These are phyloP conservation scores for Pseudogymnoascus sp. DNA, from an alignment of 2,329 filamentous ascomycete genomes.

Conservation along the genomic window DNA sequence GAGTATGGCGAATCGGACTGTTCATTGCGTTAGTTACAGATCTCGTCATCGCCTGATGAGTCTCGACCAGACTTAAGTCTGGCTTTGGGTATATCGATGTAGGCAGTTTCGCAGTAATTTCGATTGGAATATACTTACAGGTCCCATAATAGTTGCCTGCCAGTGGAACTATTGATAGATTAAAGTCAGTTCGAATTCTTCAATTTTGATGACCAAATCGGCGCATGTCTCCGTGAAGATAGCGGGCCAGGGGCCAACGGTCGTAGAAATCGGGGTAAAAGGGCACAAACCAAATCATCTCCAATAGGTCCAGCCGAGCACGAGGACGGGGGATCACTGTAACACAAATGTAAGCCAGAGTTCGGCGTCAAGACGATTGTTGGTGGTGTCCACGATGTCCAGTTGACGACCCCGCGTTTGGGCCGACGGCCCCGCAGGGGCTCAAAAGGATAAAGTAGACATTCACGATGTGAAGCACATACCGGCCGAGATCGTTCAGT, in stretches of 20 bases:
- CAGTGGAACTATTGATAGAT: slow-evolving; percentile 76
- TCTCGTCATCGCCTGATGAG: not conserved
- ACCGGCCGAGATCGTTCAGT: slow-evolving; percentile 84
- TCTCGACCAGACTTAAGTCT: not conserved
- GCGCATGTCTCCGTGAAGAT: not conserved
- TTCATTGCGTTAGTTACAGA: slow-evolving; percentile 21
- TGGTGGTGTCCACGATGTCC: slow-evolving; percentile 30
- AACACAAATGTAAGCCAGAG: slow-evolving; percentile 22
- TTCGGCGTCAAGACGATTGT: not conserved
- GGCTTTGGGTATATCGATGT: not conserved
- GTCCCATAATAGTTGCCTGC: slow-evolving; percentile 99
- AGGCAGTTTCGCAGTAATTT: slow-evolving; percentile 13
- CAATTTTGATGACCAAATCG: slow-evolving; percentile 3
- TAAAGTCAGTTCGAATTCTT: slow-evolving; percentile 30
- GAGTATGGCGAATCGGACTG: slow-evolving; percentile 95
- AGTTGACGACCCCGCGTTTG: slow-evolving; percentile 29
- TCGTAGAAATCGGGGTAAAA: not conserved
- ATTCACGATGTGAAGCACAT: slow-evolving; percentile 35
- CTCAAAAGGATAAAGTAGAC: not conserved
- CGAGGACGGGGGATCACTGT: slow-evolving; percentile 93
- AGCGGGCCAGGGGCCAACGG: slow-evolving; percentile 4
- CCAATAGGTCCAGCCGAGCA: slow-evolving; percentile 96
- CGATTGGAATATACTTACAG: slow-evolving; percentile 58
- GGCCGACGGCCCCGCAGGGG: slow-evolving; percentile 26
- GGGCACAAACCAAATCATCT: slow-evolving; percentile 84